Evolutionary conservation across 129 eudicot genomes (phyloP), one percentile per base, ranked within the genome.

Genomic region (Smallanthus sonchifolius): DNA sequence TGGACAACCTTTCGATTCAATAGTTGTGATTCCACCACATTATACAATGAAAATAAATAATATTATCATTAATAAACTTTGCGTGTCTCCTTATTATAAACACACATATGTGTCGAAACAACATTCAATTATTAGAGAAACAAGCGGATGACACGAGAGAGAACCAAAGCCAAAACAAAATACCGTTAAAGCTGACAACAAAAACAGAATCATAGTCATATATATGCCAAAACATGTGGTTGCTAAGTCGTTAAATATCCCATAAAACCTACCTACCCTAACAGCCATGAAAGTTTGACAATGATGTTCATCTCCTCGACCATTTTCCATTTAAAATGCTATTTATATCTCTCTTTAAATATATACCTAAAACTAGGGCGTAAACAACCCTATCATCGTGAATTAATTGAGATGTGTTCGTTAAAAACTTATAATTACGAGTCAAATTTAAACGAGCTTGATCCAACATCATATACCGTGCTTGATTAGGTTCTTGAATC

Each of bases 221-320:
- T 49, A 74, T 74, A 34, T 62, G 78, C 52, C 39, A 64, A 48
- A 67, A 77, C 40, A 43, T 43, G 75, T 68, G 81, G 80, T 67
- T 30, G 61, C 17, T 73, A 75, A 14, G 43, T 65, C 56, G 65
- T 68, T 69, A 10, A 4, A 14, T 60, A 28, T 49, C 79, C 48
- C 17, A 56, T 77, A 48, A 75, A 65, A 75, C 65, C 64, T 48
- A 74, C 48, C 48, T 43, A 43, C 77, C 48, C 4, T 74, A 67
- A 68, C 75, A 63, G 62, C 42, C 70, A 44, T 77, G 48, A 61
- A 59, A 59, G 44, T 57, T 37, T 59, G 16, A 77, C 70, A 75
- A n/a, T 35, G 71, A 64, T 62, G 72, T 47, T 74, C 45, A 62
- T 45, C 70, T 13, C 44, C 51, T 36, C 36, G 65, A 70, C 38